phyloP scores from a whole-genome alignment of 768 basidiomycete genomes.

The Harrya chromipes region DNA sequence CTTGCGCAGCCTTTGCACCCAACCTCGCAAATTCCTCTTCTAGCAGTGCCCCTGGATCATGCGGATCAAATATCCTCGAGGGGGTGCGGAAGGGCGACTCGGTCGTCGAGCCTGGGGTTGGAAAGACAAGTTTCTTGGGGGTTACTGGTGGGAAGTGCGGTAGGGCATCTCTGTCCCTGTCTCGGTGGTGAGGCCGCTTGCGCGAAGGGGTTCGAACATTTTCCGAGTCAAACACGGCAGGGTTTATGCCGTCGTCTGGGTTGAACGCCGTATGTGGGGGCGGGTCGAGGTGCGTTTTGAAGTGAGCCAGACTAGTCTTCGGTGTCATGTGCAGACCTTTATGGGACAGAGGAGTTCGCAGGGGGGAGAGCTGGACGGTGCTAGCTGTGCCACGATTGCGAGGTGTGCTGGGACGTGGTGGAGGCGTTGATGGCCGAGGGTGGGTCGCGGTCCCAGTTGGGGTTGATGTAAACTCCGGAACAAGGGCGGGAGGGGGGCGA shows the following conservation, averaged over 20 bases:
- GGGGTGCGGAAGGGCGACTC: slow-evolving; percentile 52
- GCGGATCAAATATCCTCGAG: slow-evolving; percentile 58
- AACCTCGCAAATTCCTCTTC: slow-evolving; percentile 70
- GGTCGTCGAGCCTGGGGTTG: slow-evolving; percentile 20
- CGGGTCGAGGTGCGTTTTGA: slow-evolving; percentile 66
- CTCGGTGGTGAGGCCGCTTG: slow-evolving; percentile 35
- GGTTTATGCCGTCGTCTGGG: slow-evolving; percentile 33
- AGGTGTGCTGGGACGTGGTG: slow-evolving; percentile 40
- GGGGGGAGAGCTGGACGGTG: slow-evolving; percentile 50
- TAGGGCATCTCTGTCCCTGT: slow-evolving; percentile 19
- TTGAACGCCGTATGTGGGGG: slow-evolving; percentile 40
- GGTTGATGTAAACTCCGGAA: slow-evolving; percentile 20
- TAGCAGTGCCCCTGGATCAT: slow-evolving; percentile 63
- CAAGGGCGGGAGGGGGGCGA: slow-evolving; percentile 24
- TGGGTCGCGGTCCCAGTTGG: slow-evolving; percentile 10
- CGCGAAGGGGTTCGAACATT: slow-evolving; percentile 46
- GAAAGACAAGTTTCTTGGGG: slow-evolving; percentile 42
- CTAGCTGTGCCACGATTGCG: slow-evolving; percentile 20
- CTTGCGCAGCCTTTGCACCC: slow-evolving; percentile 40
- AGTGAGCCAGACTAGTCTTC: slow-evolving; percentile 60
- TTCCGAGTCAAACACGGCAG: slow-evolving; percentile 35
- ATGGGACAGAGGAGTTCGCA: slow-evolving; percentile 66
- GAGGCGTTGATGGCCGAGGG: slow-evolving; percentile 31
- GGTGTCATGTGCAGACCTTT: slow-evolving; percentile 71
- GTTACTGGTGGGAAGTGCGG: slow-evolving; percentile 38